These are phyloP conservation scores for Fusarium pseudograminearum DNA, from an alignment of 2,329 filamentous ascomycete species.

Conservation along the genomic window DNA sequence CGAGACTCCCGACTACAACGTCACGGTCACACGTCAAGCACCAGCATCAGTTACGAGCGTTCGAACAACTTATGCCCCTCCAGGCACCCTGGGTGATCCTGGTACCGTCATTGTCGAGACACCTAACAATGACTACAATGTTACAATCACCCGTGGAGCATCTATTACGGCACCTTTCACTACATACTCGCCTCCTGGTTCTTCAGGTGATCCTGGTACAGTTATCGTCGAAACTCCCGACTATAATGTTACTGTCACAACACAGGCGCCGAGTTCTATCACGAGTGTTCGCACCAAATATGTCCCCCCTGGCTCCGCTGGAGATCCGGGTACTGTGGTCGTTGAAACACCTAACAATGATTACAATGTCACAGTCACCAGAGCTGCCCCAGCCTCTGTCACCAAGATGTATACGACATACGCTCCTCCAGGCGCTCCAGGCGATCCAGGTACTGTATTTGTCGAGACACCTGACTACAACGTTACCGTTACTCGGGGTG, in stretches of 20 bases:
- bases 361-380: conserved; percentile 30
- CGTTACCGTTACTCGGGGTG: conserved; percentile 21
- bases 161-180: conserved; percentile 20
- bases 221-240: conserved; percentile 29
- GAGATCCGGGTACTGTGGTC: conserved; percentile 30
- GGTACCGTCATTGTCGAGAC: conserved; percentile 31
- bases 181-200: conserved; percentile 13
- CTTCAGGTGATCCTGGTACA: conserved; percentile 27
- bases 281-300: conserved; percentile 17
- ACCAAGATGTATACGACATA: conserved; percentile 21
- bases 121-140: conserved; percentile 24
- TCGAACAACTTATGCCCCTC: conserved; percentile 22
- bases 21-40: conserved; percentile 25
- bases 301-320: conserved; percentile 16
- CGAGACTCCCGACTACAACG: conserved; percentile 35
- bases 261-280: conserved; percentile 11
- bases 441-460: conserved; percentile 29
- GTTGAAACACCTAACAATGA: conserved; percentile 25
- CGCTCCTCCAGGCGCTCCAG: conserved; percentile 16
- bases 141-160: conserved; percentile 22
- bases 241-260: conserved; percentile 32
- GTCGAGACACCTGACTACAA: conserved; percentile 27
- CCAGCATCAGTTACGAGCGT: conserved; percentile 22
- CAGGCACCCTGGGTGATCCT: conserved; percentile 23
- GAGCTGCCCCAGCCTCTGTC: conserved; percentile 14